These are phyloP conservation scores for Kwoniella bestiolae DNA, from an alignment of 768 basidiomycete genomes.

Conservation along the genomic window DNA sequence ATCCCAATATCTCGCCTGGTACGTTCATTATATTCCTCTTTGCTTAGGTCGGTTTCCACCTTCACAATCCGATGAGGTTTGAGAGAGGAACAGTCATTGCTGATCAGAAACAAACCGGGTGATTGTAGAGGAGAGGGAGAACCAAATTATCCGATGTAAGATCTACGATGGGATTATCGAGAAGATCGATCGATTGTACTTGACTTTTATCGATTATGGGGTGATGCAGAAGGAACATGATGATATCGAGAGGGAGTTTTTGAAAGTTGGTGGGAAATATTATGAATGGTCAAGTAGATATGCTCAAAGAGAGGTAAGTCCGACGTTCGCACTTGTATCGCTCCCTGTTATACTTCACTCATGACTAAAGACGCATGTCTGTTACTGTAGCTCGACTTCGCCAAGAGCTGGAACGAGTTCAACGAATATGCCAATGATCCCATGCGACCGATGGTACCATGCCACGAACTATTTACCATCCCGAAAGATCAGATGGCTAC, in stretches of 20 bases:
- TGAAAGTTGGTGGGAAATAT: background rate
- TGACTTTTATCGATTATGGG: background rate
- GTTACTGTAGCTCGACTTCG: background rate
- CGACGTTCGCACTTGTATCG: too few species aligned
- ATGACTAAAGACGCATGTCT: too few species aligned
- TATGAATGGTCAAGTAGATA: background rate
- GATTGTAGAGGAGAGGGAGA: background rate
- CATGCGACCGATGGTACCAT: background rate
- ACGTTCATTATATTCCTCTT: background rate
- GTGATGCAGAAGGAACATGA: background rate
- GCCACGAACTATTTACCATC: background rate
- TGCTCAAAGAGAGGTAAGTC: background rate
- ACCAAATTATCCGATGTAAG: background rate
- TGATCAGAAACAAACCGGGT: too few species aligned
- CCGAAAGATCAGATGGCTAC: background rate
- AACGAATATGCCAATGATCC: background rate
- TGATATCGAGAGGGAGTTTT: background rate
- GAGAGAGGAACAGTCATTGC: too few species aligned
- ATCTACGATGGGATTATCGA: constrained; percentile 9
- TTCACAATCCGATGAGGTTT: too few species aligned
- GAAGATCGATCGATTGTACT: background rate
- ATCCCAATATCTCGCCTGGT: background rate
- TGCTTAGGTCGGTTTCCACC: too few species aligned
- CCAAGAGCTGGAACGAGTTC: constrained; percentile 2
- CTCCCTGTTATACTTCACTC: background rate